phyloP scores from a whole-genome alignment of 106 monocot genomes.

The Gastrodia elata region DNA sequence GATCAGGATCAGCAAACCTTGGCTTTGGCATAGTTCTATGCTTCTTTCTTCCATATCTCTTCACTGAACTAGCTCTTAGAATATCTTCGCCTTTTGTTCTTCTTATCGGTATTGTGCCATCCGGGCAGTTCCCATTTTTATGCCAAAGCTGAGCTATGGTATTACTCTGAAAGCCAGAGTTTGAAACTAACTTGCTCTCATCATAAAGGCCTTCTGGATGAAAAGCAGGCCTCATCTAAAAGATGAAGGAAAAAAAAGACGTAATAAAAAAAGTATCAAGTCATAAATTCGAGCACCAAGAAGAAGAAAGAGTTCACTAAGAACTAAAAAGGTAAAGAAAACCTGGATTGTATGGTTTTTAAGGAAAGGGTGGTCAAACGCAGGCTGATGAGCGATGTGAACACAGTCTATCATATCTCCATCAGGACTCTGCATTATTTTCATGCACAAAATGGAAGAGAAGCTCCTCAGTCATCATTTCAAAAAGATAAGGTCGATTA shows the following conservation, averaged over 20 bases:
- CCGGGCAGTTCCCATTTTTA: slow-evolving; percentile 41
- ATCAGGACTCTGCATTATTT: slow-evolving; percentile 47
- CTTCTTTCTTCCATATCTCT: slow-evolving; percentile 50
- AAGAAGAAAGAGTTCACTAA: background rate
- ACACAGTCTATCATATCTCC: slow-evolving; percentile 66
- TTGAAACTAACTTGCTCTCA: slow-evolving; percentile 23
- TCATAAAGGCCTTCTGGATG: slow-evolving; percentile 36
- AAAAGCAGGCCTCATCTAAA: slow-evolving; percentile 51
- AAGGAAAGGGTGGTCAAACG: slow-evolving; percentile 60
- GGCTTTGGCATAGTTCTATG: slow-evolving; percentile 26
- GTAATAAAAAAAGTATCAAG: background rate
- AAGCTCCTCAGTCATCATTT: background rate
- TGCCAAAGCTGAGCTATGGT: slow-evolving; percentile 44
- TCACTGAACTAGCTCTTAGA: slow-evolving; percentile 39
- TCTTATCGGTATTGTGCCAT: slow-evolving; percentile 53
- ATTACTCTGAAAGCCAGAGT: background rate
- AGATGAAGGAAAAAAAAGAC: background rate
- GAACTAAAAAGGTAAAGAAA: background rate
- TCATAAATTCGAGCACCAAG: background rate
- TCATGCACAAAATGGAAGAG: background rate
- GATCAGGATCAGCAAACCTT: slow-evolving; percentile 36
- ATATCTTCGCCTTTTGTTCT: slow-evolving; percentile 60
- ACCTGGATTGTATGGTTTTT: slow-evolving; percentile 46
- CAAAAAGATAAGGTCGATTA: background rate
- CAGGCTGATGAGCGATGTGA: slow-evolving; percentile 45